Conservation (phyloP, 2,329 filamentous ascomycete genomes). For the Xylariales sp. region DNA sequence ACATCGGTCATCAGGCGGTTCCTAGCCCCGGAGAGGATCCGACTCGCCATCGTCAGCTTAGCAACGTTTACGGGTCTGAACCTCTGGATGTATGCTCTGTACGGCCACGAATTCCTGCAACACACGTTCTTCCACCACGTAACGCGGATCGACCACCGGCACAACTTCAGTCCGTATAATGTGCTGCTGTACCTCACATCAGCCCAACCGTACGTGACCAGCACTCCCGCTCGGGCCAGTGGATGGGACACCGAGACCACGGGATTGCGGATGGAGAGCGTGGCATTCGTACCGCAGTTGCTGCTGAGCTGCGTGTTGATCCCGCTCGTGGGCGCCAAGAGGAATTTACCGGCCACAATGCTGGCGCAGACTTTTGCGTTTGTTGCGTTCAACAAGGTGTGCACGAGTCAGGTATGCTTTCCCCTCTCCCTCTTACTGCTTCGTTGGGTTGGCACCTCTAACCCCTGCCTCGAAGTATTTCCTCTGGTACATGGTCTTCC, state of each 20-base stretch:
- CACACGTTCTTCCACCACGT: slow-evolving; percentile 94
- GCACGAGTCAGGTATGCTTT: slow-evolving; percentile 80
- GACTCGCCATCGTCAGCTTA: slow-evolving; percentile 60
- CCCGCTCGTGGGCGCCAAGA: slow-evolving; percentile 71
- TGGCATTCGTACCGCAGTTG: slow-evolving; percentile 87
- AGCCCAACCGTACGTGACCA: slow-evolving; percentile 36
- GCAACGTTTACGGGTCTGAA: slow-evolving; percentile 72
- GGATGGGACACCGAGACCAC: slow-evolving; percentile 7
- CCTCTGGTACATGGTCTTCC: slow-evolving; percentile 92
- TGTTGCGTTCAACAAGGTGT: slow-evolving; percentile 97
- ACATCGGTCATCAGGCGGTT: slow-evolving; percentile 33
- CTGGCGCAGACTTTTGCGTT: slow-evolving; percentile 95
- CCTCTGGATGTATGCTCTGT: slow-evolving; percentile 70
- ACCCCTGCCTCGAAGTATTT: slow-evolving; percentile 65
- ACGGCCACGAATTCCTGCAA: slow-evolving; percentile 74
- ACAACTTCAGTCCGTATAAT: slow-evolving; percentile 98
- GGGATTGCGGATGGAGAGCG: slow-evolving; percentile 57
- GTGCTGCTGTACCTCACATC: slow-evolving; percentile 84
- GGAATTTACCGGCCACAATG: slow-evolving; percentile 77
- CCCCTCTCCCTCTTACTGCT: not conserved
- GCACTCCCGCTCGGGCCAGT: not conserved
- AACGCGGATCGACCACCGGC: slow-evolving; percentile 87
- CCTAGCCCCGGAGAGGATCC: slow-evolving; percentile 49
- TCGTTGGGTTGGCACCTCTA: not conserved
- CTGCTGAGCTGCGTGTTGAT: slow-evolving; percentile 73